Base-by-base conservation (phyloP, 345 rosid species). In the Fremontodendron californicum region DNA sequence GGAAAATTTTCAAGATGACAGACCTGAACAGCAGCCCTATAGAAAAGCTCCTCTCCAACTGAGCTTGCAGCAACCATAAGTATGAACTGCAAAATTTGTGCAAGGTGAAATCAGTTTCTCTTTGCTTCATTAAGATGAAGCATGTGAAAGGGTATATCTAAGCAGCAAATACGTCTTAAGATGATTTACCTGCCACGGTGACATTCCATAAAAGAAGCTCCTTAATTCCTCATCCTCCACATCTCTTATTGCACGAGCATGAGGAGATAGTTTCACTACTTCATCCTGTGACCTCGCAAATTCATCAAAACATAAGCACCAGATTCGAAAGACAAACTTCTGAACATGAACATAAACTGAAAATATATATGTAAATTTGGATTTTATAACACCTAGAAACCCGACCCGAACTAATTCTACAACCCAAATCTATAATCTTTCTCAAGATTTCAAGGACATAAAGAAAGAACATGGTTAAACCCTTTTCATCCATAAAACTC, bases 181-280 rank as follows among this genome's bases (percentile, higher is more conserved):
- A 54, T 21, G 19, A 25, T 75, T 68, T 70, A 92, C 99, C 98
- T 96, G 99, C 93, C 93, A 93, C 43, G 94, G 93, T 0, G 99
- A 92, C 99, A 96, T 96, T 75, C 99, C 99, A 69, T 91, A 93
- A 77, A 93, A 96, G 90, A 96, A 96, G 88, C 90, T 92, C 84
- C 99, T 80, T 1, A 96, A 89, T 81, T 96, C 99, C 82, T 92
- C 97, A 74, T 96, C 98, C 86, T 96, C 99, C n/a, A 96, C 99
- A 73, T 96, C 99, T 79, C 98, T 88, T 27, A 96, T 92, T 27
- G 99, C 99, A 1, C 97, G 93, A 77, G 99, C 99, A 76, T 96
- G 98, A 33, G 98, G 99, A 3, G 97, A 96, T 2, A 91, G 25
- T 84, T 93, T 96, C 85, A 96, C 99, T 72, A 96, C 96, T 85